Conservation (phyloP, 2,329 filamentous ascomycete genomes). For the Diaporthe vaccinii region DNA sequence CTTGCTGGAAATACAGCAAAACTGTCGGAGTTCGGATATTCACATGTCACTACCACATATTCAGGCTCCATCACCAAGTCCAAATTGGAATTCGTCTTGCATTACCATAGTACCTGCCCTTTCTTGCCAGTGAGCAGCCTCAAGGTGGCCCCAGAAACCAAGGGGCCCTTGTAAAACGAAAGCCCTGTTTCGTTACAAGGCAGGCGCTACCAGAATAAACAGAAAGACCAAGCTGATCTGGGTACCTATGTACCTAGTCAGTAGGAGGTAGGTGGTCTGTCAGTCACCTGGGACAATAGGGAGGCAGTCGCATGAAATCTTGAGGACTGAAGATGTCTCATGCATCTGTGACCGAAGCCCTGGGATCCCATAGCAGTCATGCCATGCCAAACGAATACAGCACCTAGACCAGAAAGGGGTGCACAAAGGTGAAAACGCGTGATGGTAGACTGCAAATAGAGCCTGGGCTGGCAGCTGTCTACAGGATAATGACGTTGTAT, state of each 20-base stretch:
- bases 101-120: not conserved
- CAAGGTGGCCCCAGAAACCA: not conserved
- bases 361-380: slow-evolving; percentile 19
- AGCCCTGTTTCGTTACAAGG: slow-evolving; percentile 29
- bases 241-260: not conserved
- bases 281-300: slow-evolving; percentile 25
- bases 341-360: slow-evolving; percentile 22
- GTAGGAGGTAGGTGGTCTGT: not conserved
- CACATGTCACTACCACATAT: not conserved
- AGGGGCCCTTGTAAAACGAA: slow-evolving; percentile 25
- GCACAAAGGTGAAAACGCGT: not conserved
- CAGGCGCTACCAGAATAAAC: slow-evolving; percentile 13
- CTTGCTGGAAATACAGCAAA: not conserved
- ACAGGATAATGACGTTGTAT: slow-evolving; percentile 32
- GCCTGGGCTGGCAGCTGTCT: slow-evolving; percentile 23
- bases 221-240: not conserved
- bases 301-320: slow-evolving; percentile 22
- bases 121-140: not conserved
- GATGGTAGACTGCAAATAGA: not conserved
- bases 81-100: not conserved
- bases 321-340: slow-evolving; percentile 22
- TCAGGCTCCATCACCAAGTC: not conserved
- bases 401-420: slow-evolving; percentile 17
- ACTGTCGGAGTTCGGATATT: not conserved
- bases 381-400: slow-evolving; percentile 11